A percentile compares a stretch with the other conserved stretches of the same genome.
These are phyloP conservation scores for Backusella tuberculispora DNA, from an alignment of 192 early-diverging fungal species.

Conservation along the genomic window DNA sequence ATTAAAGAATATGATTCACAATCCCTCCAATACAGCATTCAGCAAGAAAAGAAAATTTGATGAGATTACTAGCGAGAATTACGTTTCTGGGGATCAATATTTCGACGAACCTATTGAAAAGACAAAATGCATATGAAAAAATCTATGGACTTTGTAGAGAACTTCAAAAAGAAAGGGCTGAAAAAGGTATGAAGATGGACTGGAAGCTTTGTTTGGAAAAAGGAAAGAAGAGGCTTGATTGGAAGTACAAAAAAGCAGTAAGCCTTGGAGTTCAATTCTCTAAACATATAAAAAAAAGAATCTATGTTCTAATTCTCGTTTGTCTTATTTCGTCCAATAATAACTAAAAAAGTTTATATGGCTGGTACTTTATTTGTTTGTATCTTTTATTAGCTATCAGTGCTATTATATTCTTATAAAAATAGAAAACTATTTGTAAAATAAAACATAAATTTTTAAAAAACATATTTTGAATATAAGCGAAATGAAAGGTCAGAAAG, in stretches of 20 bases:
- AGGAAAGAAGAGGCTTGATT: constrained; percentile 5
- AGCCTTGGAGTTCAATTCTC: not conserved
- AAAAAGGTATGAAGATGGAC: constrained; percentile 1
- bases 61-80: constrained; percentile 16
- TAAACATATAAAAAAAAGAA: constrained; percentile 8
- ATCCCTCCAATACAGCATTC: constrained; percentile 9
- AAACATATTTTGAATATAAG: too few species aligned
- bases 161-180: not conserved
- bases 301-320: not conserved
- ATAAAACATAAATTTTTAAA: too few species aligned
- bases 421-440: too few species aligned
- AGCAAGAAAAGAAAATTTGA: constrained; percentile 19
- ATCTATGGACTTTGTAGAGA: not conserved
- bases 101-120: constrained; percentile 1
- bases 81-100: constrained; percentile 15
- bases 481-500: too few species aligned
- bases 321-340: not conserved
- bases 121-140: not conserved
- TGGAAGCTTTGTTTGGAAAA: constrained; percentile 11
- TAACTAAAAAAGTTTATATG: too few species aligned
- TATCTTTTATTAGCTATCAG: too few species aligned
- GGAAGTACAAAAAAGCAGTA: not conserved
- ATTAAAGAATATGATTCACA: constrained; percentile 1
- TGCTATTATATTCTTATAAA: too few species aligned
- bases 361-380: too few species aligned